A percentile compares a stretch with the other conserved stretches of the same genome.
Conservation (phyloP, 345 rosid species). For the Punica granatum region DNA sequence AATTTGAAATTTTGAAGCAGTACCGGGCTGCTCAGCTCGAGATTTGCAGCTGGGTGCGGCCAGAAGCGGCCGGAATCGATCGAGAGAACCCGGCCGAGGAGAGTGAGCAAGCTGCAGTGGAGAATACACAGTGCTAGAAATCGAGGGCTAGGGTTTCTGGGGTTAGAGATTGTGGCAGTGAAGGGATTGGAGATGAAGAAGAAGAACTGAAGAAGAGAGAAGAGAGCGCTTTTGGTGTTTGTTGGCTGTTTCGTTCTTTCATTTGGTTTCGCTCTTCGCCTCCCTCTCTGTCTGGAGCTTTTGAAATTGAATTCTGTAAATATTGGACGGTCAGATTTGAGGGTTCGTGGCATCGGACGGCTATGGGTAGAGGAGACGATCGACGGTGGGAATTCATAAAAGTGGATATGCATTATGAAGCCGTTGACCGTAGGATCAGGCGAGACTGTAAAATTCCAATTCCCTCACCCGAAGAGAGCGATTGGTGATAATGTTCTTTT, state of each 20-base stretch:
- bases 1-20: slow-evolving; percentile 4
- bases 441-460: neutral
- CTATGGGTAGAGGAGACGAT: slow-evolving; percentile 11
- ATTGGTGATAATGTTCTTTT: too few species aligned
- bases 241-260: neutral
- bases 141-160: neutral
- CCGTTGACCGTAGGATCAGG: slow-evolving; percentile 37
- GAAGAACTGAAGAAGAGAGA: neutral
- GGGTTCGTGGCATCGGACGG: slow-evolving; percentile 36
- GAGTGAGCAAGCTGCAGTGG: slow-evolving; percentile 1
- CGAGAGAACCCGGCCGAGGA: neutral
- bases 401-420: slow-evolving; percentile 6
- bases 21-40: slow-evolving; percentile 1
- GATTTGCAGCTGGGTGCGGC: slow-evolving; percentile 8
- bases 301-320: slow-evolving; percentile 70
- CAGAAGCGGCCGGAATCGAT: slow-evolving; percentile 8
- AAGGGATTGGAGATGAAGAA: slow-evolving; percentile 14
- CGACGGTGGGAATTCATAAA: slow-evolving; percentile 57
- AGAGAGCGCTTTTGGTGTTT: slow-evolving; percentile 18
- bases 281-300: slow-evolving; percentile 83
- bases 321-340: slow-evolving; percentile 60
- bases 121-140: neutral
- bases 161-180: neutral
- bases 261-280: slow-evolving; percentile 32
- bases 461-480: too few species aligned